phyloP scores from a whole-genome alignment of 2,329 filamentous ascomycete species.

The Neofusicoccum cordaticola region DNA sequence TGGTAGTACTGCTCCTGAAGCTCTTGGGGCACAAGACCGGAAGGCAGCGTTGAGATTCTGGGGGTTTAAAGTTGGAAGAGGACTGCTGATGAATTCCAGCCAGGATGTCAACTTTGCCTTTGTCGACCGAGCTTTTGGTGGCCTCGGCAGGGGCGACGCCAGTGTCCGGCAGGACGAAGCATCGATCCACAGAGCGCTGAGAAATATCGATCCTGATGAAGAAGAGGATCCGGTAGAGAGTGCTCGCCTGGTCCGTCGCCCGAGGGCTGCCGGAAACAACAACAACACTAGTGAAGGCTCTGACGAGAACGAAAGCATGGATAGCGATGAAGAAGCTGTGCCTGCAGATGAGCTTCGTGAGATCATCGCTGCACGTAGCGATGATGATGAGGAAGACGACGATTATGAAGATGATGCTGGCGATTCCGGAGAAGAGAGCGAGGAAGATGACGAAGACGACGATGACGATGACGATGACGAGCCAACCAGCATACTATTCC shows the following conservation, averaged over 20 bases:
- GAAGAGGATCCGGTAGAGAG: conserved; percentile 39
- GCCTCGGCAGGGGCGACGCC: conserved; percentile 47
- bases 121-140: conserved; percentile 62
- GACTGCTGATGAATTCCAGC: conserved; percentile 57
- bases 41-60: conserved; percentile 52
- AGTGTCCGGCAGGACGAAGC: conserved; percentile 43
- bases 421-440: conserved; percentile 32
- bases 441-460: conserved; percentile 32
- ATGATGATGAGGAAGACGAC: conserved; percentile 33
- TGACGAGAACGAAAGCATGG: conserved; percentile 22
- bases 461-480: conserved; percentile 35
- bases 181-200: conserved; percentile 36
- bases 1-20: conserved; percentile 19
- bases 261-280: not conserved
- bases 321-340: conserved; percentile 18
- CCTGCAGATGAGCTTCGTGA: conserved; percentile 22
- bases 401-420: conserved; percentile 29
- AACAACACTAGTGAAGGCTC: too few species aligned
- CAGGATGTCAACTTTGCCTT: conserved; percentile 56
- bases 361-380: conserved; percentile 18
- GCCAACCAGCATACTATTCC: conserved; percentile 39
- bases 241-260: not conserved
- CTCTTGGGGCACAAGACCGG: conserved; percentile 42
- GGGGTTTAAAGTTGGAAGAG: conserved; percentile 58
- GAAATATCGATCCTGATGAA: conserved; percentile 48